phyloP scores from a whole-genome alignment of 1,284 basidiomycete genomes.

The Cutaneotrichosporon dermatis region DNA sequence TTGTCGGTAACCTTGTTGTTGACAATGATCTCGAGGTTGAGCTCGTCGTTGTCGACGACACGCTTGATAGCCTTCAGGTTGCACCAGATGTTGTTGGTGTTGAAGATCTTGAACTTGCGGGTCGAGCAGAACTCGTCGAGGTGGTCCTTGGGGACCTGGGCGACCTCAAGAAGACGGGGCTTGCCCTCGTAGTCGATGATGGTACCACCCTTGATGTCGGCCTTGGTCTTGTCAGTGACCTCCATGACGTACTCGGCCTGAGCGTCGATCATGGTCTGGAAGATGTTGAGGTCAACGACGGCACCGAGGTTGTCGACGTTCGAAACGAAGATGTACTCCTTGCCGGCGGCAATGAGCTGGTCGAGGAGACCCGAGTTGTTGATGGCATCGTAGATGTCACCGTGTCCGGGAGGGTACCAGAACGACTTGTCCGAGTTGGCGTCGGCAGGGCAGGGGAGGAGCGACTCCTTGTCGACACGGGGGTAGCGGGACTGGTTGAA shows the following conservation, averaged over 20 bases:
- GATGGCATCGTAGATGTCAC: conserved; percentile 60
- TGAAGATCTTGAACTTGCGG: conserved; percentile 68
- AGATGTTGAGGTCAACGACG: conserved; percentile 64
- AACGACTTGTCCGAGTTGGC: conserved; percentile 88
- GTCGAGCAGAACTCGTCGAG: conserved; percentile 94
- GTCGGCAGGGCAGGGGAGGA: conserved; percentile 81
- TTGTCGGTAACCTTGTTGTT: conserved; percentile 88
- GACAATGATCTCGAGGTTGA: conserved; percentile 76
- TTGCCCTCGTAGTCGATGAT: conserved; percentile 94
- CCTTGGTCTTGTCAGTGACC: conserved; percentile 99
- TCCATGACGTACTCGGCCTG: conserved; percentile 94
- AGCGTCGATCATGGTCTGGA: conserved; percentile 82
- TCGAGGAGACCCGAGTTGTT: conserved; percentile 95
- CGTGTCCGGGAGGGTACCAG: conserved; percentile 99
- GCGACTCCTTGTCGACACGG: conserved; percentile 90
- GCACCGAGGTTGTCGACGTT: conserved; percentile 99
- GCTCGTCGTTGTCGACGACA: conserved; percentile 81
- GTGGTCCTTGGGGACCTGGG: conserved; percentile 96
- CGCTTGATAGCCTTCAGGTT: conserved; percentile 90
- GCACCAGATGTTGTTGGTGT: conserved; percentile 85
- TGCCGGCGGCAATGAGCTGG: conserved; percentile 88
- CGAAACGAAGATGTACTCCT: conserved; percentile 98
- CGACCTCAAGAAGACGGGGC: conserved; percentile 89
- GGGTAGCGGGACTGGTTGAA: conserved; percentile 97
- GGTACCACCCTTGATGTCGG: conserved; percentile 99